Evolutionary conservation across 1,139 yeast genomes (phyloP).

Genomic region (Geotrichum fermentans): DNA sequence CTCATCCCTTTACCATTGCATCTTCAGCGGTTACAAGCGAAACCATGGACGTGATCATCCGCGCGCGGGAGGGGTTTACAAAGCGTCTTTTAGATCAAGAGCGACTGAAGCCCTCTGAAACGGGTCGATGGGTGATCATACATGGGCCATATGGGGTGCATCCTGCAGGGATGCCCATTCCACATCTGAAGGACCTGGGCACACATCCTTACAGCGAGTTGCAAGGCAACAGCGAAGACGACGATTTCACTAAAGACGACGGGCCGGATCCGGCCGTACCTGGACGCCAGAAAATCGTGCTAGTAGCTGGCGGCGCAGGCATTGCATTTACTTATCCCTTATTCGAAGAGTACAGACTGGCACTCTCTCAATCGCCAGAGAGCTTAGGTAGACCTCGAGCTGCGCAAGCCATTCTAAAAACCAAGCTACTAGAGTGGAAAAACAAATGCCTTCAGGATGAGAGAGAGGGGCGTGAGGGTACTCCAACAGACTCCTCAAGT

Average conservation of each 20-base stretch:
- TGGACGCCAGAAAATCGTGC: slow-evolving; percentile 21
- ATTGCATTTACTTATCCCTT: slow-evolving; percentile 33
- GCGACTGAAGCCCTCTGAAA: slow-evolving; percentile 2
- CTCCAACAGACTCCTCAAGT: not conserved
- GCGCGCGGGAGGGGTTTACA: slow-evolving; percentile 32
- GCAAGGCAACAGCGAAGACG: too few relatives aligned
- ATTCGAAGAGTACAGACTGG: slow-evolving; percentile 24
- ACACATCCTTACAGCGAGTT: too few relatives aligned
- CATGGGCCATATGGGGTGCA: slow-evolving; percentile 33
- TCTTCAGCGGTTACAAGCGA: slow-evolving; percentile 25
- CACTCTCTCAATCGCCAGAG: slow-evolving; percentile 6
- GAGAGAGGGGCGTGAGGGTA: not conserved
- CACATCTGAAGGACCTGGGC: too few relatives aligned
- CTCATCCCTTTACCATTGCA: slow-evolving; percentile 31
- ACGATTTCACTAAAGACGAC: too few relatives aligned
- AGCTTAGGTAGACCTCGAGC: too few relatives aligned
- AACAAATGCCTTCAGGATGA: not conserved
- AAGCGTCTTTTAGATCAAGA: slow-evolving; percentile 22
- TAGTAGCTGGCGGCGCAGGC: slow-evolving; percentile 33
- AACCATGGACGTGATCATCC: slow-evolving; percentile 27
- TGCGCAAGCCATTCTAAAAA: slow-evolving; percentile 3
- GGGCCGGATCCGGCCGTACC: too few relatives aligned
- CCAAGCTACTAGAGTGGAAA: not conserved
- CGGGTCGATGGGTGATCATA: slow-evolving; percentile 25
- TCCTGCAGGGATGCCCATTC: slow-evolving; percentile 11